Conservation (phyloP, 116 monocot species). For the Trichopus zeylanicus region DNA sequence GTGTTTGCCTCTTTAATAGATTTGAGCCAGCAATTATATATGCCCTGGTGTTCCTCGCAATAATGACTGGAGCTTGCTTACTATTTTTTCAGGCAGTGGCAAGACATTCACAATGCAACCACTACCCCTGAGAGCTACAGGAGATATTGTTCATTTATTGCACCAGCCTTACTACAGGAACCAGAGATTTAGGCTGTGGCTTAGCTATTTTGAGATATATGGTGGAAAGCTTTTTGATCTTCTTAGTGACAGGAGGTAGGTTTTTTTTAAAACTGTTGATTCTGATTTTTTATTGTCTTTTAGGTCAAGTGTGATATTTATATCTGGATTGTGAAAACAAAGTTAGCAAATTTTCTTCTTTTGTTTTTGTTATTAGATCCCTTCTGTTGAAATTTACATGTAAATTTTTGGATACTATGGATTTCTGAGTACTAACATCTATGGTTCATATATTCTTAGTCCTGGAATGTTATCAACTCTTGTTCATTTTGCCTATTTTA, state of each 20-base stretch:
- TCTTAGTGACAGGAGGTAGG: slow-evolving; percentile 89
- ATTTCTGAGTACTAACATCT: no score
- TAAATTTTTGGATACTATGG: no score
- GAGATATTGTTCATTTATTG: slow-evolving; percentile 69
- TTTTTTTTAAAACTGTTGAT: background rate
- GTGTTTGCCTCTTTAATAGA: background rate
- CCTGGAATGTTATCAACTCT: no score
- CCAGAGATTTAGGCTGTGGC: slow-evolving; percentile 90
- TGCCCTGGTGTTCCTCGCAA: background rate
- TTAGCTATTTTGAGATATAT: slow-evolving; percentile 99
- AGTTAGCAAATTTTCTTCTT: no score
- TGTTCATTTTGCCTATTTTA: no score
- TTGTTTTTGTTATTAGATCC: no score
- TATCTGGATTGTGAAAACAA: background rate
- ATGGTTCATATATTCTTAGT: no score
- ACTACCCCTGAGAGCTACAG: slow-evolving; percentile 76
- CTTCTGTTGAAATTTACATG: no score
- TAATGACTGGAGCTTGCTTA: slow-evolving; percentile 6
- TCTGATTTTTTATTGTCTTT: background rate
- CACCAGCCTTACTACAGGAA: slow-evolving; percentile 59
- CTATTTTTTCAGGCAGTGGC: slow-evolving; percentile 72
- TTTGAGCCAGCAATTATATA: background rate
- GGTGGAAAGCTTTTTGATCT: slow-evolving; percentile 99
- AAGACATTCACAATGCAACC: slow-evolving; percentile 99
- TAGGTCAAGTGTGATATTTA: background rate